phyloP scores from a whole-genome alignment of 768 basidiomycete species.

The Tephrocybe rancida region DNA sequence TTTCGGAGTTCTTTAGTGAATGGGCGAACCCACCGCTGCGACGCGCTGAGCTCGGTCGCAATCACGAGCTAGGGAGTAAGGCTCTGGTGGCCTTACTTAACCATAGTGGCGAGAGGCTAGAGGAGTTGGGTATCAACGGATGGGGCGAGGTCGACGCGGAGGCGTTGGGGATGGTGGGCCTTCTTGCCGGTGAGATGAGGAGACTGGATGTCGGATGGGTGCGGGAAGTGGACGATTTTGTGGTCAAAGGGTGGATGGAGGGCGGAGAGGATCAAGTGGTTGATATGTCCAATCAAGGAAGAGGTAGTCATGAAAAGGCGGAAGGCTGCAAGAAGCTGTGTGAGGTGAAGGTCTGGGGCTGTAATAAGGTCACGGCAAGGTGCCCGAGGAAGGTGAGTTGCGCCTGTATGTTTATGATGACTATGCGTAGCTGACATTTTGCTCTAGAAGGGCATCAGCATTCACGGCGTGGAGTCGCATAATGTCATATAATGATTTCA shows the following conservation, averaged over 20 bases:
- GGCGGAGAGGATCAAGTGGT: slow-evolving; percentile 24
- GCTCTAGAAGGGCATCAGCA: slow-evolving; percentile 29
- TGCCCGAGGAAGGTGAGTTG: slow-evolving; percentile 42
- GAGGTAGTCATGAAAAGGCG: slow-evolving; percentile 28
- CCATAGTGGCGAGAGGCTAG: slow-evolving; percentile 65
- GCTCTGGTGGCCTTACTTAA: slow-evolving; percentile 65
- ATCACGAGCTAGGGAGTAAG: slow-evolving; percentile 48
- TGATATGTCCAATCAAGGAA: background rate
- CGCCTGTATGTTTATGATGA: background rate
- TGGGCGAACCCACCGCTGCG: slow-evolving; percentile 60
- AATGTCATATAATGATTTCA: slow-evolving; percentile 12
- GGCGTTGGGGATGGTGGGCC: slow-evolving; percentile 33
- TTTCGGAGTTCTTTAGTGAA: slow-evolving; percentile 65
- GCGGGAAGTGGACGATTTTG: slow-evolving; percentile 79
- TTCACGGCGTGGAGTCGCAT: slow-evolving; percentile 35
- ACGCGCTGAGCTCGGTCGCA: slow-evolving; percentile 64
- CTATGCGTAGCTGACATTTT: background rate
- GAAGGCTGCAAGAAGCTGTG: slow-evolving; percentile 38
- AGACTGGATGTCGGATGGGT: slow-evolving; percentile 87
- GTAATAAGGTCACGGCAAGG: slow-evolving; percentile 44
- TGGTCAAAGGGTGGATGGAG: slow-evolving; percentile 68
- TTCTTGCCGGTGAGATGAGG: slow-evolving; percentile 42
- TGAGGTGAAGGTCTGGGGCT: slow-evolving; percentile 59
- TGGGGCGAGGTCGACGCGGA: slow-evolving; percentile 65
- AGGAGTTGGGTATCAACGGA: slow-evolving; percentile 72